Percentiles rank a stretch among this genome's conserved stretches.
These are phyloP conservation scores for Ceratobasidium sp. DNA, from an alignment of 1,284 basidiomycete genomes.

Conservation along the genomic window DNA sequence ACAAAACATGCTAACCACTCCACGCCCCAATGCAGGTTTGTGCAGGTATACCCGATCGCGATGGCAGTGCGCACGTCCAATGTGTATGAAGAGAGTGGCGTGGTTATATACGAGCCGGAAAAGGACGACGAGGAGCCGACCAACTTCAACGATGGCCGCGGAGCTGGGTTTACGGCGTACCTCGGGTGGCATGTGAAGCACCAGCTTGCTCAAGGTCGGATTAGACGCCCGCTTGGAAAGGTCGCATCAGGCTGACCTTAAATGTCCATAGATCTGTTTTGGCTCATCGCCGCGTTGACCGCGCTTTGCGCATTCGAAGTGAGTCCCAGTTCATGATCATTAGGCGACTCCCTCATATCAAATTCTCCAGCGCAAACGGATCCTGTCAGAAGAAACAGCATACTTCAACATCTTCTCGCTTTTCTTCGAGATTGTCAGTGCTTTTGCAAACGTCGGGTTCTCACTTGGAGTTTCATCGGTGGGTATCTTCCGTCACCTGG, in stretches of 20 bases:
- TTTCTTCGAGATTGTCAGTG: slow-evolving; percentile 32
- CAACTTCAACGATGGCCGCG: slow-evolving; percentile 14
- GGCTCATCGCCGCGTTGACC: slow-evolving; percentile 22
- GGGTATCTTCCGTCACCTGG: not conserved
- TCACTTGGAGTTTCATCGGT: slow-evolving; percentile 20
- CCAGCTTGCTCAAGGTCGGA: slow-evolving; percentile 26
- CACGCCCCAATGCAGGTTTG: slow-evolving; percentile 5
- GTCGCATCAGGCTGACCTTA: not conserved
- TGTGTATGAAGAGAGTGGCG: slow-evolving; percentile 33
- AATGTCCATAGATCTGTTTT: slow-evolving; percentile 21
- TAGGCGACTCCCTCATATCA: not conserved
- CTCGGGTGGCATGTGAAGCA: slow-evolving; percentile 36
- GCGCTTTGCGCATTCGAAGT: slow-evolving; percentile 30
- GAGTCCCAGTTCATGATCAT: not conserved
- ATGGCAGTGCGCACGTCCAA: slow-evolving; percentile 35
- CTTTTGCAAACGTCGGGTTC: slow-evolving; percentile 30
- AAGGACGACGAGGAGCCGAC: slow-evolving; percentile 22
- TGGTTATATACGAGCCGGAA: slow-evolving; percentile 28
- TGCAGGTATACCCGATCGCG: slow-evolving; percentile 30
- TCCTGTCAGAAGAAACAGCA: not conserved
- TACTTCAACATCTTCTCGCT: slow-evolving; percentile 34
- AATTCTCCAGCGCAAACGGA: not conserved
- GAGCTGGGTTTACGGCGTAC: slow-evolving; percentile 27
- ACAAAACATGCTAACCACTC: not conserved
- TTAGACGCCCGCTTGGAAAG: not conserved